Percentiles rank a stretch among this genome's conserved stretches.
Conservation (phyloP, 2,329 filamentous ascomycete species). For the Fusarium sp. region DNA sequence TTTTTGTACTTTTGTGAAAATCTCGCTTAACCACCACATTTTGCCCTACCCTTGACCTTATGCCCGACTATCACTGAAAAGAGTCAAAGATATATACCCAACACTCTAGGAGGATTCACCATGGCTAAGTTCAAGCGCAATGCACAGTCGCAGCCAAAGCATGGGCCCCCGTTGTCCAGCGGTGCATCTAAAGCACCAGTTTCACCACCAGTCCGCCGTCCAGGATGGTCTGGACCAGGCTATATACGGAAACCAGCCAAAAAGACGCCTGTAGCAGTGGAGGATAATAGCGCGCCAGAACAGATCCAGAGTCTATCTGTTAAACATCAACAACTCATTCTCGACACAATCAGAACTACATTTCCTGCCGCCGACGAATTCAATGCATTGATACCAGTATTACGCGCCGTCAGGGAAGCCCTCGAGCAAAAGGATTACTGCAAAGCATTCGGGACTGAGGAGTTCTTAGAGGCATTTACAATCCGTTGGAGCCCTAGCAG, state of each 20-base stretch:
- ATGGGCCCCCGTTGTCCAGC: slow-evolving; percentile 5
- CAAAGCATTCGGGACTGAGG: slow-evolving; percentile 4
- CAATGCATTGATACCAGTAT: neutral
- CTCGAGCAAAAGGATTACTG: slow-evolving; percentile 16
- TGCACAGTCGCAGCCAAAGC: slow-evolving; percentile 24
- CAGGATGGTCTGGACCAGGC: slow-evolving; percentile 19
- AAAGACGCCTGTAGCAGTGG: neutral
- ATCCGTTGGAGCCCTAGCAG: slow-evolving; percentile 16
- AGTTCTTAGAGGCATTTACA: slow-evolving; percentile 16
- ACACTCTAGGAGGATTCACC: fast-evolving
- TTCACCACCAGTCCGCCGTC: slow-evolving; percentile 13
- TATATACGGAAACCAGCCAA: slow-evolving; percentile 19
- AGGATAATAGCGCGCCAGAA: neutral
- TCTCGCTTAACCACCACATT: neutral
- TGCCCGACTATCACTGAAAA: too few relatives aligned
- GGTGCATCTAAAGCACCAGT: slow-evolving; percentile 17
- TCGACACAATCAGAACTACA: slow-evolving; percentile 18
- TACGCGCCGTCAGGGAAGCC: slow-evolving; percentile 13
- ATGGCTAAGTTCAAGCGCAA: slow-evolving; percentile 19
- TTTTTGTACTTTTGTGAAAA: neutral
- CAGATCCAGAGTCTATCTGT: slow-evolving; percentile 6
- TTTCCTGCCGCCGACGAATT: slow-evolving; percentile 14
- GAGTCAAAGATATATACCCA: neutral
- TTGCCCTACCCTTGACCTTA: neutral
- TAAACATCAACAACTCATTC: slow-evolving; percentile 13